These are phyloP conservation scores for Castanea sativa DNA, from an alignment of 306 rosid species.

Conservation along the genomic window DNA sequence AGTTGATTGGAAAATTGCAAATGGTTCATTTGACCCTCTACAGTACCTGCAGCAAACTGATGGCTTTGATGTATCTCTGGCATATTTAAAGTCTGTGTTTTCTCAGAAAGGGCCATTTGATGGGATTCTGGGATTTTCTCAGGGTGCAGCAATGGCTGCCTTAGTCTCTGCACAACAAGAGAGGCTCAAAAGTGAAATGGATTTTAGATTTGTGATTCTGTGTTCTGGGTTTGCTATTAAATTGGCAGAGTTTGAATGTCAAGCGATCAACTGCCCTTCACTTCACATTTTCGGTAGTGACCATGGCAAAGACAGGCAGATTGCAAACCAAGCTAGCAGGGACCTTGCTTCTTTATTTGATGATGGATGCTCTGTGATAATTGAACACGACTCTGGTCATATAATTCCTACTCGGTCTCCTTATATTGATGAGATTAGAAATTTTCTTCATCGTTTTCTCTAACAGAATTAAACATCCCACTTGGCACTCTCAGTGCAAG, in stretches of 20 bases:
- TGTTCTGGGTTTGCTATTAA: conserved; percentile 72
- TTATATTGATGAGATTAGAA: conserved; percentile 64
- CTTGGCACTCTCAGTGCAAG: neutral
- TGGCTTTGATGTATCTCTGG: conserved; percentile 63
- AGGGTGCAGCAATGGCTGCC: conserved; percentile 93
- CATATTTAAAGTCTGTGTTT: conserved; percentile 51
- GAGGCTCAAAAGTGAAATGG: conserved; percentile 39
- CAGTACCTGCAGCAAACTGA: conserved; percentile 77
- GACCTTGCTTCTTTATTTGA: conserved; percentile 72
- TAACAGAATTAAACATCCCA: conserved; percentile 4
- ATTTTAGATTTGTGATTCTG: conserved; percentile 64
- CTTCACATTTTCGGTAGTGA: conserved; percentile 80
- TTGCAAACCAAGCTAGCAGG: conserved; percentile 64
- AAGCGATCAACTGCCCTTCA: conserved; percentile 58
- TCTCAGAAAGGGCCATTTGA: conserved; percentile 73
- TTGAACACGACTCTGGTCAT: conserved; percentile 83
- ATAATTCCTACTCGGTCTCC: conserved; percentile 81
- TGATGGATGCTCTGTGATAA: conserved; percentile 42
- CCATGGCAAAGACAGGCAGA: conserved; percentile 75
- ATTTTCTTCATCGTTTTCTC: conserved; percentile 61
- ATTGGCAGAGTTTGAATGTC: conserved; percentile 33
- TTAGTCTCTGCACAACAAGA: conserved; percentile 48
- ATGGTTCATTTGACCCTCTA: conserved; percentile 71
- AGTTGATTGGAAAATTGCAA: conserved; percentile 59
- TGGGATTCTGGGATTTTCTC: conserved; percentile 86